These are phyloP conservation scores for Luvunga scandens DNA, from an alignment of 345 rosid species.

Conservation along the genomic window DNA sequence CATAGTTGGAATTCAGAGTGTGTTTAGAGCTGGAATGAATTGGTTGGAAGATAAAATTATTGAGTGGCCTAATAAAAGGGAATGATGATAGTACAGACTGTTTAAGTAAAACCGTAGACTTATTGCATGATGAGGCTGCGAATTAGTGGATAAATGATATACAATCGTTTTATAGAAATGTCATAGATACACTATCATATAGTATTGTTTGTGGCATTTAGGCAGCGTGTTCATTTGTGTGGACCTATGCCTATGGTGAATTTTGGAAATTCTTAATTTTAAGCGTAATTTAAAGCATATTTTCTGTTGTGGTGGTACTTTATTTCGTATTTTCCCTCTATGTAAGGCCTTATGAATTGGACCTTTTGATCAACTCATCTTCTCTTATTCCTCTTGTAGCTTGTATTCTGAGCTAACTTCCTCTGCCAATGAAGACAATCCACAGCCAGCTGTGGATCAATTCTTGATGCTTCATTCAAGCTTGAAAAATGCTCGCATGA, in stretches of 20 bases:
- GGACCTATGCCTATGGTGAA: background rate
- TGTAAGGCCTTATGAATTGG: background rate
- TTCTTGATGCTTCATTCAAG: constrained; percentile 71
- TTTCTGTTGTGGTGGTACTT: background rate
- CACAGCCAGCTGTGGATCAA: constrained; percentile 82
- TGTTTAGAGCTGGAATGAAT: background rate
- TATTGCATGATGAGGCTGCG: background rate
- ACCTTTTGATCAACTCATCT: constrained; percentile 1
- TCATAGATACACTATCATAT: background rate
- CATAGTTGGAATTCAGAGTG: background rate
- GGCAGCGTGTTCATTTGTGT: background rate
- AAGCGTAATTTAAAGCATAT: background rate
- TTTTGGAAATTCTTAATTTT: background rate
- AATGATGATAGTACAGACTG: background rate
- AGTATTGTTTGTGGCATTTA: background rate
- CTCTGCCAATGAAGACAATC: constrained; percentile 84
- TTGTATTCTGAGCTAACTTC: constrained; percentile 64
- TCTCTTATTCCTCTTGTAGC: constrained; percentile 38
- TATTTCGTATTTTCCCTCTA: background rate
- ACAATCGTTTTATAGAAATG: background rate
- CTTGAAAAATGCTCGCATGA: constrained; percentile 48
- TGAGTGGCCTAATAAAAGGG: background rate
- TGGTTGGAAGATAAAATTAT: background rate
- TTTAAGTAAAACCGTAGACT: background rate
- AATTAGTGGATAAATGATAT: background rate